phyloP scores from a whole-genome alignment of 176 grass and related monocot species.

The Cenchrus fungigraminus region DNA sequence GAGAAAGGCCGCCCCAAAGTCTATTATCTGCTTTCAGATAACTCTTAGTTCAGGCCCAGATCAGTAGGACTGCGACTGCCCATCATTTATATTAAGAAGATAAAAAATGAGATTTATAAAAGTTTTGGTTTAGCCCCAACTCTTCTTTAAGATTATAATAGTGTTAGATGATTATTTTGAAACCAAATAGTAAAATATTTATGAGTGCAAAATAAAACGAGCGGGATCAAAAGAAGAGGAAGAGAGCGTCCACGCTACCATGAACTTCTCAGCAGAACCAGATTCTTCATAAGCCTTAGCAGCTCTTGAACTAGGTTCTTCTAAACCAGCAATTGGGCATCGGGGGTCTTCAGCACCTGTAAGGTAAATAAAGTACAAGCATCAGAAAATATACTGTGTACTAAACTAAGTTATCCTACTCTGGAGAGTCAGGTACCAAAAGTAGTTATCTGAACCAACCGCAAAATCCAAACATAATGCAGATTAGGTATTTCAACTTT shows the following conservation, averaged over 20 bases:
- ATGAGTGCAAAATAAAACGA: not conserved
- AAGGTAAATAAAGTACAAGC: slow-evolving; percentile 34
- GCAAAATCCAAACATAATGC: slow-evolving; percentile 7
- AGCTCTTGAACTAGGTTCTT: slow-evolving; percentile 46
- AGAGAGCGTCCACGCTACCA: slow-evolving; percentile 46
- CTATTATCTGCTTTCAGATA: not conserved
- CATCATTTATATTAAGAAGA: not conserved
- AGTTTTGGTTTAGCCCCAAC: not conserved
- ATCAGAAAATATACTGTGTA: not conserved
- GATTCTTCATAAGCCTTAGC: slow-evolving; percentile 46
- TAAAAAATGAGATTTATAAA: not conserved
- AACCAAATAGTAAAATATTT: not conserved
- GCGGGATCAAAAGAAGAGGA: not conserved
- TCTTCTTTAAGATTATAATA: not conserved
- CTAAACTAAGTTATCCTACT: not conserved
- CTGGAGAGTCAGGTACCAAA: not conserved
- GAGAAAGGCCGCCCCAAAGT: not conserved
- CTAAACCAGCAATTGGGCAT: slow-evolving; percentile 72
- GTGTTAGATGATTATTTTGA: not conserved
- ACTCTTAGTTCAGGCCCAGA: not conserved
- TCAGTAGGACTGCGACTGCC: not conserved
- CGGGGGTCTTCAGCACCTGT: slow-evolving; percentile 73
- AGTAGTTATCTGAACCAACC: not conserved
- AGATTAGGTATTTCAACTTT: slow-evolving; percentile 3
- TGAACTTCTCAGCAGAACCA: slow-evolving; percentile 59